phyloP scores from a whole-genome alignment of 768 basidiomycete genomes.

The Ramaria rubella region DNA sequence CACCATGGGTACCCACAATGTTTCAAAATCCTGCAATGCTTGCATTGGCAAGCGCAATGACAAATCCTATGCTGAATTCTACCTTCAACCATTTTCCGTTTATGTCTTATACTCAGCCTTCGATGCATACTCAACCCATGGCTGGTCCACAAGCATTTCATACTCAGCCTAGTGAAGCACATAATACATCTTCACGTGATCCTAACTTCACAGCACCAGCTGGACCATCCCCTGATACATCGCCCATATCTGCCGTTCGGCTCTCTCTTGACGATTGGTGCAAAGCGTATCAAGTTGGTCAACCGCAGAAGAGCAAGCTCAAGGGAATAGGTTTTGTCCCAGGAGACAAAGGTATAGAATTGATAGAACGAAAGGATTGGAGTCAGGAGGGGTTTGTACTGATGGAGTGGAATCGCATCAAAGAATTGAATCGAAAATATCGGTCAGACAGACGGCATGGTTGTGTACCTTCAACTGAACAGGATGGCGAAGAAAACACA shows the following conservation, averaged over 20 bases:
- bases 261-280: background rate
- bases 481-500: background rate
- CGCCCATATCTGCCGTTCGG: background rate
- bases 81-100: background rate
- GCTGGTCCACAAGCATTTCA: background rate
- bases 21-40: background rate
- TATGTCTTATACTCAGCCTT: background rate
- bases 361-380: background rate
- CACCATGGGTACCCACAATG: too few relatives aligned
- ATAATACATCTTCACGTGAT: background rate
- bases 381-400: background rate
- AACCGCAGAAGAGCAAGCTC: background rate
- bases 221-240: background rate
- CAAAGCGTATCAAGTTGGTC: background rate
- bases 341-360: background rate
- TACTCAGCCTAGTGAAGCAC: too few relatives aligned
- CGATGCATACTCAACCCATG: background rate
- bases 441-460: background rate
- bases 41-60: background rate
- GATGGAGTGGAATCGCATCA: background rate
- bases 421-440: background rate
- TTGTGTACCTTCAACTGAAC: background rate
- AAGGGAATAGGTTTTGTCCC: background rate
- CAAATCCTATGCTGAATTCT: background rate
- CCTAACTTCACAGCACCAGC: background rate